Conservation (phyloP, 1,284 basidiomycete genomes). For the Ustilago cynodontis region DNA sequence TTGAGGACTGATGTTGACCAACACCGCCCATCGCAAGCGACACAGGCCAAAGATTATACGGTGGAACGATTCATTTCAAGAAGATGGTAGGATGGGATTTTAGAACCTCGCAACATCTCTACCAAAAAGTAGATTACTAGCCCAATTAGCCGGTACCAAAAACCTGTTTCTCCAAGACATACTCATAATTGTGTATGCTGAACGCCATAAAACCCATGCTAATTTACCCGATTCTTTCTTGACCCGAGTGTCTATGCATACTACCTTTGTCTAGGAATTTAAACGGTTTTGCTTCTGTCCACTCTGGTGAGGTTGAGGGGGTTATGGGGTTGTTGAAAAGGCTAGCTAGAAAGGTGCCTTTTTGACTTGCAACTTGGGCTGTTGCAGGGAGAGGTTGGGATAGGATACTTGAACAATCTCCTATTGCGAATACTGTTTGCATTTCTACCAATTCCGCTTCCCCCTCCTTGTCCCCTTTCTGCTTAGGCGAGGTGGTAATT, state of each 20-base stretch:
- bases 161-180: constrained; percentile 80
- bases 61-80: too few relatives aligned
- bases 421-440: constrained; percentile 72
- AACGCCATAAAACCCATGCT: constrained; percentile 84
- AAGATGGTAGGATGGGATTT: too few relatives aligned
- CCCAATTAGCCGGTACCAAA: constrained; percentile 63
- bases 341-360: constrained; percentile 61
- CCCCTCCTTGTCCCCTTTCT: constrained; percentile 75
- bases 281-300: constrained; percentile 72
- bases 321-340: constrained; percentile 45
- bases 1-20: too few relatives aligned
- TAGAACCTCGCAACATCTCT: constrained; percentile 75
- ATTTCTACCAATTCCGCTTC: constrained; percentile 70
- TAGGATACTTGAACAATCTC: constrained; percentile 77
- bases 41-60: too few relatives aligned
- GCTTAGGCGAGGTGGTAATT: constrained; percentile 80
- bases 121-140: constrained; percentile 77
- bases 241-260: constrained; percentile 70
- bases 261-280: constrained; percentile 80
- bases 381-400: constrained; percentile 71
- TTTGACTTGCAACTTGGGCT: constrained; percentile 69
- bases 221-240: constrained; percentile 71
- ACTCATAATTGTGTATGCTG: constrained; percentile 82
- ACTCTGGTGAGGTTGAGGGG: not conserved
- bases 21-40: too few relatives aligned